phyloP scores from a whole-genome alignment of 768 basidiomycete species.

The Boletus huronensis region DNA sequence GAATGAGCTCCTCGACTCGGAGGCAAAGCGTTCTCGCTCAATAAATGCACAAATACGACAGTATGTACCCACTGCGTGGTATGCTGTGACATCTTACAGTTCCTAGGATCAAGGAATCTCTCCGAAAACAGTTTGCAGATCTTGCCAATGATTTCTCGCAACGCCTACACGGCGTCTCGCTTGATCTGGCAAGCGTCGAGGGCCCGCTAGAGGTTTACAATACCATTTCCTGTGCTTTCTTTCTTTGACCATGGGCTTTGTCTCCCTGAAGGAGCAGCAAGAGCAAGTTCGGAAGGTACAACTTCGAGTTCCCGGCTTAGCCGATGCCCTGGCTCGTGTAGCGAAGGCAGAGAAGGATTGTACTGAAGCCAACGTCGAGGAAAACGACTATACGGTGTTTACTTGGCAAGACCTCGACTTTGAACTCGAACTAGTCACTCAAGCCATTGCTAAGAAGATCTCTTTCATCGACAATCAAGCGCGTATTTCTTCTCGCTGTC shows the following conservation, averaged over 20 bases:
- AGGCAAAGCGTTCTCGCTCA: constrained; percentile 70
- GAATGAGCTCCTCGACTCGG: constrained; percentile 66
- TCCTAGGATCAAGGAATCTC: constrained; percentile 72
- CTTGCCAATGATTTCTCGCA: constrained; percentile 75
- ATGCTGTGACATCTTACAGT: not conserved
- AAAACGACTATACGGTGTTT: constrained; percentile 94
- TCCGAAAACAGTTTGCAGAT: constrained; percentile 74
- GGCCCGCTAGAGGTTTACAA: constrained; percentile 67
- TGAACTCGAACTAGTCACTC: constrained; percentile 78
- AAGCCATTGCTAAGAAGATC: constrained; percentile 85
- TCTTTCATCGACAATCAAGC: constrained; percentile 97
- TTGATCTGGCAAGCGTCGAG: constrained; percentile 68
- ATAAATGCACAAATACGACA: constrained; percentile 90
- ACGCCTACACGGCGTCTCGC: constrained; percentile 60
- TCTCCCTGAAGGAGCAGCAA: constrained; percentile 64
- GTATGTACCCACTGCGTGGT: constrained; percentile 44
- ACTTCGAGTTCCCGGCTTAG: constrained; percentile 62
- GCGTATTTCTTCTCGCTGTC: not conserved
- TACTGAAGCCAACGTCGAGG: constrained; percentile 85
- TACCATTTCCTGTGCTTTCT: constrained; percentile 1
- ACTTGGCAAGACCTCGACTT: constrained; percentile 87
- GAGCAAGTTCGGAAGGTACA: constrained; percentile 61
- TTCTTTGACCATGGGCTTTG: constrained; percentile 5
- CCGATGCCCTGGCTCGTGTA: constrained; percentile 54
- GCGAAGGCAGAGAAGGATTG: constrained; percentile 71